Conservation (phyloP, 768 basidiomycete species). For the Tylopilus cervinicoccineus region DNA sequence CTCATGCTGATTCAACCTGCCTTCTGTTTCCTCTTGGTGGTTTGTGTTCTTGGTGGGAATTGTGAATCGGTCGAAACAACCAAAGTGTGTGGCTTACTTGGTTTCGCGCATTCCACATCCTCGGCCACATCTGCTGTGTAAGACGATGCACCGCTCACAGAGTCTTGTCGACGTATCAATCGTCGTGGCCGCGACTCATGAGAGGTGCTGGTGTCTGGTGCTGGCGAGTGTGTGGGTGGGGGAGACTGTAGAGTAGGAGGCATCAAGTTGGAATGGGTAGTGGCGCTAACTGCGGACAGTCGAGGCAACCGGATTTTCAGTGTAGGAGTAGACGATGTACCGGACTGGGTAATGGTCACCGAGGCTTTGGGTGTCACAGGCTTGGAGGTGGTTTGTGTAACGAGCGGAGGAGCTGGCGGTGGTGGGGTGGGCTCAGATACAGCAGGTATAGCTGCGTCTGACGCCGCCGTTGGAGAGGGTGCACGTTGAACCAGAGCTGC, state of each 20-base stretch:
- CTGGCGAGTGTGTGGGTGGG: conserved; percentile 18
- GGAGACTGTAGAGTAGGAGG: conserved; percentile 21
- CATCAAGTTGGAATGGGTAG: conserved; percentile 21
- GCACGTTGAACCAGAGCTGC: conserved; percentile 5
- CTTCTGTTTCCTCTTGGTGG: conserved; percentile 22
- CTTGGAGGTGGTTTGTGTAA: conserved; percentile 15
- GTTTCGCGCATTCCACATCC: conserved; percentile 24
- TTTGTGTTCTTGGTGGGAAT: conserved; percentile 17
- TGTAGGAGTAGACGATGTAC: conserved; percentile 30
- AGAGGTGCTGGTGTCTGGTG: conserved; percentile 15
- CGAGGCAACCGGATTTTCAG: conserved; percentile 34
- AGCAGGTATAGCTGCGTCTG: conserved; percentile 13
- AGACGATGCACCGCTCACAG: conserved; percentile 31
- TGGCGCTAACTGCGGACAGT: conserved; percentile 27
- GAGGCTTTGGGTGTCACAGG: conserved; percentile 33
- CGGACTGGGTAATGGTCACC: conserved; percentile 32
- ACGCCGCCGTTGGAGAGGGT: conserved; percentile 10
- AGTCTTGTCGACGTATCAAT: conserved; percentile 25
- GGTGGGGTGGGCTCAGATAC: conserved; percentile 12
- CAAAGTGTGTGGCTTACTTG: conserved; percentile 21
- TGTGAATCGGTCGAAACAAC: background rate
- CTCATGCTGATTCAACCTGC: conserved; percentile 17
- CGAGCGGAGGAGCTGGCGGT: conserved; percentile 4
- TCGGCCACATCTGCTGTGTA: conserved; percentile 27
- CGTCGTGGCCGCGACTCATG: conserved; percentile 29